Evolutionary conservation across 148 eudicot genomes (phyloP), one percentile per base, ranked within the genome.

Genomic region (Talinum fruticosum): DNA sequence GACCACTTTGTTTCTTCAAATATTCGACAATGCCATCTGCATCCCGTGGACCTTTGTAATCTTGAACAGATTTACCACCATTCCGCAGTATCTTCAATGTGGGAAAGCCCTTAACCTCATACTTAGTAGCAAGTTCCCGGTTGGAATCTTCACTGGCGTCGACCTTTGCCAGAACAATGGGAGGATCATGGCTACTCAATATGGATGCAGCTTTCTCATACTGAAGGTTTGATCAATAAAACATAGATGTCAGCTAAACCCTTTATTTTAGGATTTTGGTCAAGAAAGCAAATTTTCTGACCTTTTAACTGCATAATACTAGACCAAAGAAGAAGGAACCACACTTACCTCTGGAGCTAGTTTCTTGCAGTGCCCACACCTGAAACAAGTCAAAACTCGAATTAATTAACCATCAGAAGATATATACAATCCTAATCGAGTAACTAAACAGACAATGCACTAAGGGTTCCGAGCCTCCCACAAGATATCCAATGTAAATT

Each of bases 1-100:
- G 98, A 32, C 99, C 99, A 69, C 86, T 86, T 79, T 89, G 95
- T 61, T 90, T 89, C 87, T 88, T 96, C 82, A 96, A 35, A 80
- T 88, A 87, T 30, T 71, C 82, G 16, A 89, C 95, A 76, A 96
- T 96, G 4, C 98, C 99, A 4, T 91, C 88, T 2, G 97, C 91
- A 38, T 93, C 97, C 23, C 99, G 85, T n/a, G 99, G 92, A 38
- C 99, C 98, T 79, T 96, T 93, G 85, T 89, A 96, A 34, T 93
- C 97, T 79, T 96, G 92, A 84, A 82, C 66, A 19, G 38, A 69
- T 54, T 91, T 88, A 10, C 97, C 99, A 16, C 96, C 98, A 47
- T 86, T 83, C 54, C 97, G 86, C 8, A 93, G 16, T 69, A 93
- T 91, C 82, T 90, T 93, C 51, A 96, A 54, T 7, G 99, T 90